Base-by-base conservation (phyloP, 495 filamentous ascomycete genomes). In the Copromyces sp. region DNA sequence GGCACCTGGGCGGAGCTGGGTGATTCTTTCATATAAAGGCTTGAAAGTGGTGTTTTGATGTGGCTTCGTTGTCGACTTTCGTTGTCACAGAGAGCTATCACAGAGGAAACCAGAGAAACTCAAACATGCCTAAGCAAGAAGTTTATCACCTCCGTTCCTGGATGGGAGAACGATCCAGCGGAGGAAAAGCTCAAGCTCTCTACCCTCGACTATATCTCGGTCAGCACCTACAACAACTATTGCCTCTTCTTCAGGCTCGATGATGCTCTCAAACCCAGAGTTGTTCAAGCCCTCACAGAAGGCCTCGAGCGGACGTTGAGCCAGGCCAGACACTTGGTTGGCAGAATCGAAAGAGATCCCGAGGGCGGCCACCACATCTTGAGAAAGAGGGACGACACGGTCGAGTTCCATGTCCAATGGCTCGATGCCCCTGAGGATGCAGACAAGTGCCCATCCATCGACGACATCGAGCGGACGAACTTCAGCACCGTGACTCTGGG, bases 291-390 rank as follows among this genome's bases (percentile, higher is more conserved):
- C 2, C 71, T 85, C 35, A 81, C 79, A 45, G 73, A 74, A 32
- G 82, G 82, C 42, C 80, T 86, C 35, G 80, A 84, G 68, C 71
- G 74, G 9, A 84, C 83, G 3, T 77, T 86, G n/a, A 76, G 76
- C 68, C 83, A 86, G 69, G 73, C 72, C 20, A 75, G 83, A 16
- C 82, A 86, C 71, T 72, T 86, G 16, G 80, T 81, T 16, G 83
- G 84, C 16, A 83, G 77, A 14, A 82, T 86, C 39, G 82, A 86
- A 71, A 82, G 82, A 70, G 69, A 82, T 38, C 45, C 74, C 5
- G 20, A 77, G 8, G 68, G 70, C 8, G 81, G 80, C 35, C 78
- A 80, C 44, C 76, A 82, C 65, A 84, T 84, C 69, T 75, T 80
- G 70, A 86, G 85, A 74, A 83, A 77, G 69, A 76, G 78, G 44